Conservation (phyloP, 345 rosid genomes). For the Clarkia xantiana region DNA sequence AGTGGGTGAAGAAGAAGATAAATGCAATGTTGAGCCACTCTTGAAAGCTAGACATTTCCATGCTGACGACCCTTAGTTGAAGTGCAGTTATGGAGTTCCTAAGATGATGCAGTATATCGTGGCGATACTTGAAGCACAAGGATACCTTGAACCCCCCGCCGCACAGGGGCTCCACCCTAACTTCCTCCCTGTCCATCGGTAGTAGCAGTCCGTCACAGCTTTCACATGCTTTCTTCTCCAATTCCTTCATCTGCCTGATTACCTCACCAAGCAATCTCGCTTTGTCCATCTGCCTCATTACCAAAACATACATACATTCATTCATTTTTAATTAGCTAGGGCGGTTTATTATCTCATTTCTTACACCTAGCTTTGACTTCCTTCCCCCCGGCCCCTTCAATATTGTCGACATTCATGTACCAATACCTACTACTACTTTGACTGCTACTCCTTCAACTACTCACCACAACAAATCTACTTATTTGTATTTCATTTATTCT, state of each 20-base stretch:
- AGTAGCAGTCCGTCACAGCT: conserved; percentile 30
- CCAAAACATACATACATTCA: too few species aligned
- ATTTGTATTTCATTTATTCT: too few species aligned
- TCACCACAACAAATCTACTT: too few species aligned
- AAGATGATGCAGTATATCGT: conserved; percentile 35
- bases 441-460: too few species aligned
- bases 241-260: conserved; percentile 31
- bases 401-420: too few species aligned
- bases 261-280: conserved; percentile 62
- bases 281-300: conserved; percentile 42
- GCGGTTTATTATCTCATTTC: too few species aligned
- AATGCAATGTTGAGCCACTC: conserved; percentile 30
- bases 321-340: too few species aligned
- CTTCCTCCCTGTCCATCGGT: conserved; percentile 40
- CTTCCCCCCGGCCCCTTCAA: too few species aligned
- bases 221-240: conserved; percentile 31
- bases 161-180: conserved; percentile 26
- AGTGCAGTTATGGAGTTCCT: conserved; percentile 35
- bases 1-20: conserved; percentile 22
- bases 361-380: too few species aligned
- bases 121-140: conserved; percentile 40
- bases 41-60: conserved; percentile 42
- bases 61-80: conserved; percentile 23
- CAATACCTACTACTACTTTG: too few species aligned
- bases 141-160: conserved; percentile 19